phyloP scores from a whole-genome alignment of 75 land plant species.

The Pinus albicaulis region DNA sequence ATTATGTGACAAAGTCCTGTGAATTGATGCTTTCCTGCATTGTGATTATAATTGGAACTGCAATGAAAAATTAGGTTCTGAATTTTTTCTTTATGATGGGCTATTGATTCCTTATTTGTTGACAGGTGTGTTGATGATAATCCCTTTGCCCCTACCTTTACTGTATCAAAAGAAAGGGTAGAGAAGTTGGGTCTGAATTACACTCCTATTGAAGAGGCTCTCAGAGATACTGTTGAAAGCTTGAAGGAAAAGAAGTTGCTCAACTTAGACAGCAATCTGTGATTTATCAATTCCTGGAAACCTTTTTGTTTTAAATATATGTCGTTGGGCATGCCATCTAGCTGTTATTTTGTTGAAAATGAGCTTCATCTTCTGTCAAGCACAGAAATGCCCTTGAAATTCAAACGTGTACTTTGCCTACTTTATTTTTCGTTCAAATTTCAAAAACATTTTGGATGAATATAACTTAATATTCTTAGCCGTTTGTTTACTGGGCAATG shows the following conservation, averaged over 20 bases:
- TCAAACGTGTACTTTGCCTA: no score
- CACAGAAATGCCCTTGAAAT: no score
- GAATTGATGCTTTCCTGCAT: background rate
- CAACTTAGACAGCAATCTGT: constrained; percentile 47
- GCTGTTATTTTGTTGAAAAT: no score
- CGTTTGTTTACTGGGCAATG: no score
- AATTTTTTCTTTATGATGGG: background rate
- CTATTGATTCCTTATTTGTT: background rate
- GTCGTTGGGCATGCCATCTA: no score
- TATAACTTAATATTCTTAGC: no score
- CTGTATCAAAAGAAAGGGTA: constrained; percentile 30
- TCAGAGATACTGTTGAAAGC: constrained; percentile 53
- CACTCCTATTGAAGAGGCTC: constrained; percentile 45
- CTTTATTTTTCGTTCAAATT: no score
- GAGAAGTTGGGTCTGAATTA: constrained; percentile 46
- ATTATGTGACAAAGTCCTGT: background rate
- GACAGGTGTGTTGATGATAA: constrained; percentile 43
- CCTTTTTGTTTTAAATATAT: no score
- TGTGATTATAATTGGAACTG: background rate
- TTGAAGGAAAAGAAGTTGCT: constrained; percentile 45
- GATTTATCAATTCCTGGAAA: constrained; percentile 10
- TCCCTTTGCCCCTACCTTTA: constrained; percentile 24
- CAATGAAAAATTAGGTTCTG: background rate
- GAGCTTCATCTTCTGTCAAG: no score
- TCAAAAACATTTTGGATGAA: no score